Evolutionary conservation across 2,329 filamentous ascomycete species (phyloP), one percentile per base, ranked within the genome.

Genomic region (Aspergillus viridinutans): DNA sequence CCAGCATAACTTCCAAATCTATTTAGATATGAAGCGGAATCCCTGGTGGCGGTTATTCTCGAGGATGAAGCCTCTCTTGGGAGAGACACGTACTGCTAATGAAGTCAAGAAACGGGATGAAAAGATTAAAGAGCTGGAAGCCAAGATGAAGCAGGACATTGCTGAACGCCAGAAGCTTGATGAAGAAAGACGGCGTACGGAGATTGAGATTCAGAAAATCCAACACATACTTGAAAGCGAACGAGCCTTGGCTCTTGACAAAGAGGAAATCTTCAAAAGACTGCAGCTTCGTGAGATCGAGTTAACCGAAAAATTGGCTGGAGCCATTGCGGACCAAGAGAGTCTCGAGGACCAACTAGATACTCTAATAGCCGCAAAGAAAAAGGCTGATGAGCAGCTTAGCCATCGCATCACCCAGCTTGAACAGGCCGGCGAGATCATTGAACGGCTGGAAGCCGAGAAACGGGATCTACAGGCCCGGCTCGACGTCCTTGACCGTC

Each of bases 181-280:
- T 68, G 94, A 99, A 55, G 94, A 99, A 65, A 85, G 92, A 32
- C 85, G 94, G 45, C 89, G 92, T 59, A 90, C 90, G 1, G 90
- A 97, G 64, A 81, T 87, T 14, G 94, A 99, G 68, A 88, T 97
- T 67, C 85, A 92, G 64, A 87, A 90, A 32, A 90, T 97, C 49
- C 92, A 97, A 71, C 91, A 97, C 67, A 96, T 90, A 0, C 81
- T 99, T 1, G 95, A 99, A 73, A 96, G 92, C 63, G 95, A 99
- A 74, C 86, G 94, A 51, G 90, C 93, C n/a, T 81, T 99, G 45
- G 94, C 94, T 1, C 79, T 99, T 4, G 94, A 99, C 75, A 99
- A 99, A 72, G 95, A 99, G 71, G 94, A 99, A 68, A 99, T 99
- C 58, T 99, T 97, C 80, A 95, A 93, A 71, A 86, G 95, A n/a